Evolutionary conservation across 768 basidiomycete species (phyloP).

Genomic region (Amanita rimosa): DNA sequence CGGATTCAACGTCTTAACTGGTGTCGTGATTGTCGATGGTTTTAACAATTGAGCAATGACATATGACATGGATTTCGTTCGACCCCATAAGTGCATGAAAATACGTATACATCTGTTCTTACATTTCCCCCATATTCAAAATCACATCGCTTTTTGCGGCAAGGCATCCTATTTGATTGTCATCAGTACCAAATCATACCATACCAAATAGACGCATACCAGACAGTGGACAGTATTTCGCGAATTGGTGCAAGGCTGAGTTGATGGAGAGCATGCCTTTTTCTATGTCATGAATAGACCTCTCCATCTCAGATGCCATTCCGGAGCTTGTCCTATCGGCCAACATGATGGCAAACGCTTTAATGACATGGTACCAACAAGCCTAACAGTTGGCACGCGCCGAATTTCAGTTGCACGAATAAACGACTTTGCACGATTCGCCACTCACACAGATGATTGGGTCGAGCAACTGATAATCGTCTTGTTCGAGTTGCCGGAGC

Average conservation of each 20-base stretch:
- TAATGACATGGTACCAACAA: constrained; percentile 17
- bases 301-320: neutral
- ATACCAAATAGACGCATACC: neutral
- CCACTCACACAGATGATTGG: constrained; percentile 40
- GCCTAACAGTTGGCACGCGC: constrained; percentile 9
- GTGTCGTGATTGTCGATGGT: neutral
- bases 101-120: neutral
- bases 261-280: neutral
- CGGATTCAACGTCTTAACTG: neutral
- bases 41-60: neutral
- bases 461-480: constrained; percentile 42
- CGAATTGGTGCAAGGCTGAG: constrained; percentile 5
- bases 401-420: neutral
- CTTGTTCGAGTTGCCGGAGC: constrained; percentile 33
- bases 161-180: neutral
- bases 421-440: neutral
- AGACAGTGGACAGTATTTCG: constrained; percentile 5
- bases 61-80: neutral
- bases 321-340: constrained; percentile 9
- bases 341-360: constrained; percentile 11
- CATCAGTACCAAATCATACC: neutral
- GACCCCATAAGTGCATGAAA: neutral
- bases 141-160: constrained; percentile 2
- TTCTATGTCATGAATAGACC: neutral
- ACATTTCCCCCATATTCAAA: constrained; percentile 1